These are phyloP conservation scores for Crithidia sp. DNA, from an alignment of 208 protist species.

Conservation along the genomic window DNA sequence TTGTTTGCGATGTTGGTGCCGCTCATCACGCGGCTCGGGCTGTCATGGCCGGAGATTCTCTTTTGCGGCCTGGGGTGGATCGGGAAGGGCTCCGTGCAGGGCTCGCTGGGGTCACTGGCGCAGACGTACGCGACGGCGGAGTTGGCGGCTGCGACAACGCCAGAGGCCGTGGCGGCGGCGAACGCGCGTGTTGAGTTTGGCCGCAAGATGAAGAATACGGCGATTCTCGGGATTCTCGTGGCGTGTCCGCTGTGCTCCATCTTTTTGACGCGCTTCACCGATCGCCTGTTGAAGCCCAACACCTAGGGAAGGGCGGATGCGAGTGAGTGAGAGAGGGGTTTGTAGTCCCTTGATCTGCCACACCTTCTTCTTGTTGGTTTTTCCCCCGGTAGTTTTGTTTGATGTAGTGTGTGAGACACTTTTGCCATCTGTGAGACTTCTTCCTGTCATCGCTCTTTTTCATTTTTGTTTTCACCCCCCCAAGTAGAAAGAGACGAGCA, in stretches of 20 bases:
- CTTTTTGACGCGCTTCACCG: conserved; percentile 40
- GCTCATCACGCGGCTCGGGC: conserved; percentile 35
- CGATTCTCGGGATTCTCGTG: conserved; percentile 53
- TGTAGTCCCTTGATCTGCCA: too few species aligned
- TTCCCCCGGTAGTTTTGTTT: too few species aligned
- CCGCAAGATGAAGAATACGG: conserved; percentile 57
- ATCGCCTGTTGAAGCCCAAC: conserved; percentile 42
- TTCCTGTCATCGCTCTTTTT: too few species aligned
- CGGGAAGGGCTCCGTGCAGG: conserved; percentile 63
- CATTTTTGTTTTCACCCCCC: too few species aligned
- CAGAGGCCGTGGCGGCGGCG: conserved; percentile 29
- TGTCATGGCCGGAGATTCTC: conserved; percentile 50
- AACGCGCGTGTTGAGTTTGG: conserved; percentile 28
- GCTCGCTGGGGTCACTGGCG: conserved; percentile 38
- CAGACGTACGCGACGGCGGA: conserved; percentile 36
- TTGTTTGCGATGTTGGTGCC: conserved; percentile 42
- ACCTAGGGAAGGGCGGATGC: conserved; percentile 15
- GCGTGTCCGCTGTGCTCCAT: conserved; percentile 66
- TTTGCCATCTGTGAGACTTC: too few species aligned
- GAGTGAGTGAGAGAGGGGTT: too few species aligned
- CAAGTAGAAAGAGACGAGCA: too few species aligned
- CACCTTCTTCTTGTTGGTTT: too few species aligned
- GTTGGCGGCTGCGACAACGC: conserved; percentile 28
- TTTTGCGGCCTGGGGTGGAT: conserved; percentile 63
- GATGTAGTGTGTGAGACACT: too few species aligned